phyloP scores from a whole-genome alignment of 768 basidiomycete genomes.

The Podaxis pistillaris region DNA sequence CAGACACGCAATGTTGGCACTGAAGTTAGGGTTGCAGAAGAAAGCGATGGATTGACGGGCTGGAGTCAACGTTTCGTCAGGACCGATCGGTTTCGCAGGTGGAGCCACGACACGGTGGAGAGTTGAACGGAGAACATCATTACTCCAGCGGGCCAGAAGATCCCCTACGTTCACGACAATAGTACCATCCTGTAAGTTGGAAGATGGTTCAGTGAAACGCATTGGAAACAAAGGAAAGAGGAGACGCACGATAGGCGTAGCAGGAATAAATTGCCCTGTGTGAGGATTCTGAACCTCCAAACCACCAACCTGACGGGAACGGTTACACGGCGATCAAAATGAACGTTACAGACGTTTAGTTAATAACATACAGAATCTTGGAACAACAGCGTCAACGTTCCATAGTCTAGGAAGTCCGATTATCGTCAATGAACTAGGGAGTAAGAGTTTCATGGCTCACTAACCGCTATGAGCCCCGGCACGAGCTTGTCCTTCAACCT shows the following conservation, averaged over 20 bases:
- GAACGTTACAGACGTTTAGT: not conserved
- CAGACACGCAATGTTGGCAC: conserved; percentile 64
- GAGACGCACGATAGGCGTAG: conserved; percentile 66
- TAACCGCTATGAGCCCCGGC: conserved; percentile 81
- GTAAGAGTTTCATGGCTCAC: conserved; percentile 15
- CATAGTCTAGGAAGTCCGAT: conserved; percentile 52
- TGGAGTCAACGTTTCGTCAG: conserved; percentile 56
- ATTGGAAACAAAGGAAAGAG: conserved; percentile 5
- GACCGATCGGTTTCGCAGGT: conserved; percentile 44
- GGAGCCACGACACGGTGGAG: conserved; percentile 84
- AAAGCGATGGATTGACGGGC: conserved; percentile 79
- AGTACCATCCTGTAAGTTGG: conserved; percentile 58
- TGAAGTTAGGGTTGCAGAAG: conserved; percentile 83
- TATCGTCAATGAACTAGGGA: not conserved
- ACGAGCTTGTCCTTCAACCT: conserved; percentile 67
- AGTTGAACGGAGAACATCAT: conserved; percentile 75
- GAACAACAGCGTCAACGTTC: conserved; percentile 78
- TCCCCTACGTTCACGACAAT: conserved; percentile 85
- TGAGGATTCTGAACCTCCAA: conserved; percentile 81
- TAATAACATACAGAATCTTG: conserved; percentile 58
- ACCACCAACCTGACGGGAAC: conserved; percentile 61
- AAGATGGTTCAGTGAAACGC: conserved; percentile 1
- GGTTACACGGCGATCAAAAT: not conserved
- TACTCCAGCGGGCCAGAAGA: conserved; percentile 80
- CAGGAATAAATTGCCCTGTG: conserved; percentile 68